Conservation (phyloP, 768 basidiomycete genomes). For the Phanerochaete carnosa region DNA sequence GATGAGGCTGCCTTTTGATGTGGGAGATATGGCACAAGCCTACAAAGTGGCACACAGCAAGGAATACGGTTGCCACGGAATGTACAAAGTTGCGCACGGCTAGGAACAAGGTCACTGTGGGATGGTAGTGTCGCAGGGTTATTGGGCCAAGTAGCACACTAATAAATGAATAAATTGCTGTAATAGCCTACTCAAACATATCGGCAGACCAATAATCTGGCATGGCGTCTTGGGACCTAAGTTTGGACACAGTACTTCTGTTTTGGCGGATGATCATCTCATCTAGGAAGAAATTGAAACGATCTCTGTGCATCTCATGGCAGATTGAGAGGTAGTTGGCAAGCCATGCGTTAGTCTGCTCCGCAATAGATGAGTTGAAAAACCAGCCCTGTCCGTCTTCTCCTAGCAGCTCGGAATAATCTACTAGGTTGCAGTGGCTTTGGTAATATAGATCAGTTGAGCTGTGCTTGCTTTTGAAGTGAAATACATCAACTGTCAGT, state of each 20-base stretch:
- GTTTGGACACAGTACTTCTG: background rate
- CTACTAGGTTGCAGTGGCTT: constrained; percentile 26
- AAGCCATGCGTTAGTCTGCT: constrained; percentile 33
- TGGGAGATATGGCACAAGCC: too few relatives aligned
- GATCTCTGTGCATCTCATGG: constrained; percentile 21
- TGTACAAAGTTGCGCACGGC: too few relatives aligned
- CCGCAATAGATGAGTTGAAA: constrained; percentile 33
- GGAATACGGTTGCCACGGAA: too few relatives aligned
- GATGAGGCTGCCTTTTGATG: too few relatives aligned
- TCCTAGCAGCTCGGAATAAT: constrained; percentile 22
- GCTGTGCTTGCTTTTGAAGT: constrained; percentile 35
- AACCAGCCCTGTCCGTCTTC: constrained; percentile 18
- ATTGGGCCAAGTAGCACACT: too few relatives aligned
- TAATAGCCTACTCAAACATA: background rate
- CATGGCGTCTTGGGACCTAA: background rate
- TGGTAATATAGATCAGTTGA: constrained; percentile 23
- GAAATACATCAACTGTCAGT: constrained; percentile 34
- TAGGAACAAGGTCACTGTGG: too few relatives aligned
- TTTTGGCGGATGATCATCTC: constrained; percentile 26
- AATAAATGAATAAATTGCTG: background rate
- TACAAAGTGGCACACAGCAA: too few relatives aligned
- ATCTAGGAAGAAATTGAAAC: constrained; percentile 28
- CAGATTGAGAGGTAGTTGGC: constrained; percentile 28
- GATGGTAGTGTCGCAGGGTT: too few relatives aligned
- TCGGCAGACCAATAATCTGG: background rate